Evolutionary conservation across 2,329 filamentous ascomycete genomes (phyloP).

Genomic region (Leptographium flavum): DNA sequence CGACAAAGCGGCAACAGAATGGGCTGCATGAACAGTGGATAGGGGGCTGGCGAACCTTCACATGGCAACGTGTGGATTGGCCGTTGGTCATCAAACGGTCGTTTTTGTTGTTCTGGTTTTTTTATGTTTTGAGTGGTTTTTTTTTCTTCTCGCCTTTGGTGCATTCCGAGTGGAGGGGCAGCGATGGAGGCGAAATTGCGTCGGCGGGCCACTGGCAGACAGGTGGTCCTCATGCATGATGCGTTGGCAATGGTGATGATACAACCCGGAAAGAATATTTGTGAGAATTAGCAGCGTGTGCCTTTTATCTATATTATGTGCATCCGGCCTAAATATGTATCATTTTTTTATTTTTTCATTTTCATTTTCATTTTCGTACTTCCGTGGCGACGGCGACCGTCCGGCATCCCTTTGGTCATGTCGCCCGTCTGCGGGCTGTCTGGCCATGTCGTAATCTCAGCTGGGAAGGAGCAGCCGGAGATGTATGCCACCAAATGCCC

Average conservation of each 20-base stretch:
- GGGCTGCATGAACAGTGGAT: conserved; percentile 2
- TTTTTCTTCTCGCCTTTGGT: too few species aligned
- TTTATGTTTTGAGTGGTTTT: too few species aligned
- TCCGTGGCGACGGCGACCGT: neutral
- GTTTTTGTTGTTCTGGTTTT: too few species aligned
- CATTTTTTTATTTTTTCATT: too few species aligned
- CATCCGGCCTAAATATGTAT: neutral
- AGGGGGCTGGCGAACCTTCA: neutral
- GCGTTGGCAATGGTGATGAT: conserved; percentile 5
- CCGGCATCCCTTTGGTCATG: neutral
- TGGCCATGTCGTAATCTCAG: too few species aligned
- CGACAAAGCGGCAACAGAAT: neutral
- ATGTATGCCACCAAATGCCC: too few species aligned
- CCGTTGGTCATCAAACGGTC: neutral
- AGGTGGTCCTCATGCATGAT: conserved; percentile 2
- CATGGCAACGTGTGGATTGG: neutral
- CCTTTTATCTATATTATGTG: neutral
- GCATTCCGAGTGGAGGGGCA: neutral
- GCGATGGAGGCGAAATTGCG: conserved; percentile 2
- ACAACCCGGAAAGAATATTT: neutral
- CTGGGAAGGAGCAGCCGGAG: neutral
- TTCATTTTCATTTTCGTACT: too few species aligned
- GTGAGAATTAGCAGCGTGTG: neutral
- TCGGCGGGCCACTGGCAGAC: neutral
- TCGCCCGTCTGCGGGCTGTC: too few species aligned